Percentiles rank a stretch among this genome's conserved stretches.
phyloP scores from a whole-genome alignment of 2,329 filamentous ascomycete species.

The Neurospora sp. region DNA sequence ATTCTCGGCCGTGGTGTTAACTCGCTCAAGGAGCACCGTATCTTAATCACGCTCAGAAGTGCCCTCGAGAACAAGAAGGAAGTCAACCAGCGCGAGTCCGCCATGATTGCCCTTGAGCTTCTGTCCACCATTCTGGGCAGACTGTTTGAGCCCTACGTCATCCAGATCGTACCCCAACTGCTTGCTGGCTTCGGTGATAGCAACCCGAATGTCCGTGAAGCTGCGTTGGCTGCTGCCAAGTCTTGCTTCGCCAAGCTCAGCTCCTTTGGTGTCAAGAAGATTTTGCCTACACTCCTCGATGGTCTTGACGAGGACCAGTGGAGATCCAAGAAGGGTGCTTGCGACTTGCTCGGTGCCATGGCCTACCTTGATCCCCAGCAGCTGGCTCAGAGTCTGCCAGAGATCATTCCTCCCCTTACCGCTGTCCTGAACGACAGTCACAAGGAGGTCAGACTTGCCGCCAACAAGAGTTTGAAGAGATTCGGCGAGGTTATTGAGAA shows the following conservation, averaged over 20 bases:
- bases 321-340: constrained; percentile 97
- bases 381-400: constrained; percentile 80
- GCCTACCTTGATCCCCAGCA: constrained; percentile 96
- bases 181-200: constrained; percentile 82
- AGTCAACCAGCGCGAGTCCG: constrained; percentile 75
- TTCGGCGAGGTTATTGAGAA: constrained; percentile 99
- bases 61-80: constrained; percentile 96
- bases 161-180: constrained; percentile 87
- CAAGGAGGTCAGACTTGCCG: constrained; percentile 86
- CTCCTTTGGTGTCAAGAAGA: constrained; percentile 91
- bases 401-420: constrained; percentile 93
- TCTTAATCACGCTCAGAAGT: constrained; percentile 69
- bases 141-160: constrained; percentile 91
- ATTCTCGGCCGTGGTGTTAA: constrained; percentile 79
- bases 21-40: constrained; percentile 72
- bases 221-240: constrained; percentile 86
- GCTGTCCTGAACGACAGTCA: constrained; percentile 93
- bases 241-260: constrained; percentile 88
- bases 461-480: constrained; percentile 91
- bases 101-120: constrained; percentile 83
- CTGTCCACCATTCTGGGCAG: constrained; percentile 77
- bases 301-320: constrained; percentile 93
- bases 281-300: constrained; percentile 81
- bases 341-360: constrained; percentile 94
- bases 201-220: constrained; percentile 82